Conservation (phyloP, 176 grass and related monocot genomes). For the Echinochloa phyllopogon region DNA sequence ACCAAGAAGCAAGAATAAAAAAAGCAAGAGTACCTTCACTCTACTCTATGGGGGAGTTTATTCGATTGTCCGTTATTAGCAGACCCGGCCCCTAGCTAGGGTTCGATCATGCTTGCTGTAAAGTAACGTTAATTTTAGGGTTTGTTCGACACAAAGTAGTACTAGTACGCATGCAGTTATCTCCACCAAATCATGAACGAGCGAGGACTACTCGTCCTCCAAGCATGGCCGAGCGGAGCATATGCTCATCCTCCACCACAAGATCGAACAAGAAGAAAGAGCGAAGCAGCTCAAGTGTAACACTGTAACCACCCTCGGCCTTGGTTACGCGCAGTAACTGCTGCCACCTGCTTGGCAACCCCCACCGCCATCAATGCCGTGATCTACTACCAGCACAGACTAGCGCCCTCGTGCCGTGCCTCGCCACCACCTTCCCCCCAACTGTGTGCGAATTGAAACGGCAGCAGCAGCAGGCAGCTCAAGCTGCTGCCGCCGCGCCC, state of each 20-base stretch:
- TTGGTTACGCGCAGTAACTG: conserved; percentile 58
- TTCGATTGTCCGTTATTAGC: too few relatives aligned
- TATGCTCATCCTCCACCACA: not conserved
- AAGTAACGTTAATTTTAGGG: not conserved
- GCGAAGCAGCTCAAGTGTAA: too few relatives aligned
- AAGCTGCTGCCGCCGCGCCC: not conserved
- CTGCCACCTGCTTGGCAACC: conserved; percentile 52
- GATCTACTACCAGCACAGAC: conserved; percentile 22
- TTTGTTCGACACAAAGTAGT: not conserved
- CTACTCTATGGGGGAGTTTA: too few relatives aligned
- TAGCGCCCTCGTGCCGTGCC: not conserved
- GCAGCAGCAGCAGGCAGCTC: not conserved
- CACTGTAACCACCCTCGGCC: conserved; percentile 3
- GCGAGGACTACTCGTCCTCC: not conserved
- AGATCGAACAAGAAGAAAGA: too few relatives aligned
- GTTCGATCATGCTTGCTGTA: too few relatives aligned
- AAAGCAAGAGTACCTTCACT: too few relatives aligned
- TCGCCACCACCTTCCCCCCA: conserved; percentile 45
- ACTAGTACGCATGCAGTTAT: too few relatives aligned
- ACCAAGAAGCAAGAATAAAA: too few relatives aligned
- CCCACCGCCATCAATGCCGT: conserved; percentile 52
- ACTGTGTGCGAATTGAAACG: conserved; percentile 45
- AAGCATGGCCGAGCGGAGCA: not conserved
- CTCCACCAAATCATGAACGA: not conserved
- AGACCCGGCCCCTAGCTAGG: too few relatives aligned